Base-by-base conservation (phyloP, 352 stramenopile species). In the Phytophthora aleatoria region DNA sequence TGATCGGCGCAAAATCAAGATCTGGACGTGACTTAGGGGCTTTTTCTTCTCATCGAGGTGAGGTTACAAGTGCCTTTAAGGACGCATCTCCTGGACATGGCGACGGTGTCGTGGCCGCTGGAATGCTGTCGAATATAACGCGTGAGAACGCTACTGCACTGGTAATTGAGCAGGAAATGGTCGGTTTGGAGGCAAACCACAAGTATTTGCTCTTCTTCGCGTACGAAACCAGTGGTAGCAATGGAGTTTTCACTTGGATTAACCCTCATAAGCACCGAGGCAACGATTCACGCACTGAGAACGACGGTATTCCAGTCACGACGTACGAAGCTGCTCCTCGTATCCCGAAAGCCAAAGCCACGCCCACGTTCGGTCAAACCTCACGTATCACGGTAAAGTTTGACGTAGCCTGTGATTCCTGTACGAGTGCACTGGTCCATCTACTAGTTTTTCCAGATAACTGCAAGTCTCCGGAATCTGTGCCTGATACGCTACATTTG, bases 121-220 rank as follows among this genome's bases (percentile, higher is more conserved):
- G 87, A 2, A 57, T 76, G 16, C 56, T 93, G 30, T 52, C 60
- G 3, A 62, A 67, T 13, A 68, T 88, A 15, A 63, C 42, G 0
- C 27, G 41, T 35, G 77, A 91, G 48, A 92, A 92, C 39, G 72
- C 69, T 1, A 79, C 74, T 16, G 73, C 83, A 13, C 6, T 91
- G 4, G 45, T 30, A 8, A 62, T 91, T 15, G 54, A 76, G 8
- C 78, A 75, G 15, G 65, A 71, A 2, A 57, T 93, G 3, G 16
- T 67, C n/a, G 60, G 69, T 0, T 61, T 95, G 1, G 39, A 63
- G 2, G 51, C 74, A 1, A 87, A 93, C 26, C 64, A 74, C 12
- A 54, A 61, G 13, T 92, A 95, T 63, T 71, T 76, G 30, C 69
- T 91, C 27, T 95, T 89, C 61, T 90, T 93, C 33, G 79, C 83